Conservation (phyloP, 371 early-diverging fungal genomes). For the Sporodiniella umbellata region DNA sequence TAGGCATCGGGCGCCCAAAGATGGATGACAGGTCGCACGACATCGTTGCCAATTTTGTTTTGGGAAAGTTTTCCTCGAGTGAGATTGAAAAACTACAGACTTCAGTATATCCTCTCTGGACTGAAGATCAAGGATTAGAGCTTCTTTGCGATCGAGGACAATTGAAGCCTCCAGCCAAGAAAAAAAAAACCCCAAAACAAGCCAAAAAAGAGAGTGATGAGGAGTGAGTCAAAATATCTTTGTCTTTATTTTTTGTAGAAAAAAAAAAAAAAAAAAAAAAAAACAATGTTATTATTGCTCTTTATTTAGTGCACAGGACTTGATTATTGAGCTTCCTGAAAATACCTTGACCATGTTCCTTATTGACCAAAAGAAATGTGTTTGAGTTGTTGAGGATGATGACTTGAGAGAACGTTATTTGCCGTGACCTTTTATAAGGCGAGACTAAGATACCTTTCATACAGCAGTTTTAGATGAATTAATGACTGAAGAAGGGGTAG, state of each 20-base stretch:
- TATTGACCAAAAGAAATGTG: conserved; percentile 23
- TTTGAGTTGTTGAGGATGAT: conserved; percentile 27
- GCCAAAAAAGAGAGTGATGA: neutral
- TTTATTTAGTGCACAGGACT: conserved; percentile 1
- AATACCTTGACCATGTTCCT: conserved; percentile 16
- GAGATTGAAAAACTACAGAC: conserved; percentile 47
- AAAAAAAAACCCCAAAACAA: conserved; percentile 1
- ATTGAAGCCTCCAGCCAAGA: conserved; percentile 8
- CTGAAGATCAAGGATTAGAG: conserved; percentile 11
- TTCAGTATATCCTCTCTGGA: conserved; percentile 29
- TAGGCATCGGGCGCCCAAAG: conserved; percentile 68
- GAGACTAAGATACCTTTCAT: too few relatives aligned
- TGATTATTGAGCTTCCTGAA: conserved; percentile 16
- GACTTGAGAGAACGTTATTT: conserved; percentile 30
- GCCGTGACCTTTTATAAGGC: conserved; percentile 4
- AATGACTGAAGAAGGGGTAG: too few relatives aligned
- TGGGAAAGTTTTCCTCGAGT: conserved; percentile 44
- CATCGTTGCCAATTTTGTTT: conserved; percentile 58
- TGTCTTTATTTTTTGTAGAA: neutral
- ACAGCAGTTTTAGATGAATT: too few relatives aligned
- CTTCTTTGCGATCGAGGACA: conserved; percentile 14
- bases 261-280: neutral
- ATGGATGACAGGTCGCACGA: conserved; percentile 34
- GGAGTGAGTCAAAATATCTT: too few relatives aligned
- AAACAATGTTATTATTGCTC: neutral